Conservation (phyloP, 441 rosid species). For the Melastoma candidum region DNA sequence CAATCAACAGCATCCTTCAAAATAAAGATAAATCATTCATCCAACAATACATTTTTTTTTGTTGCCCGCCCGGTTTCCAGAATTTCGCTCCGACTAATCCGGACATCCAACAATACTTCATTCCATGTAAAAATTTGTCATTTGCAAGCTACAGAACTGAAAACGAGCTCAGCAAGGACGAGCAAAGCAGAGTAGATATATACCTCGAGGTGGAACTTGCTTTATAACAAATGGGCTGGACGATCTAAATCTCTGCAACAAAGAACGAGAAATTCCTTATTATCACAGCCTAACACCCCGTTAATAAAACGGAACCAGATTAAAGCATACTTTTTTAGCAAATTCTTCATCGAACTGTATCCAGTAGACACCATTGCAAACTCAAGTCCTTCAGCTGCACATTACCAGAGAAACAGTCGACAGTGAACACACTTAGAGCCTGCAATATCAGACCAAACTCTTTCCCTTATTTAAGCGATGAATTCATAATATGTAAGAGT, state of each 20-base stretch:
- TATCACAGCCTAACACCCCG: neutral
- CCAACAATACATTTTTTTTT: no score
- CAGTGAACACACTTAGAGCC: no score
- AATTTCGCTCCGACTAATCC: no score
- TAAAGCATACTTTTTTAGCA: constrained; percentile 50
- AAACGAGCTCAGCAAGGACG: neutral
- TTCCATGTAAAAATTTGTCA: neutral
- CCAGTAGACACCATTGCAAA: constrained; percentile 81
- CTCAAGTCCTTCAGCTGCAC: constrained; percentile 58
- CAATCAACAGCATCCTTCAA: constrained; percentile 93
- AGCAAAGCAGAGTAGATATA: neutral
- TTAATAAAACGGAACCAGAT: neutral
- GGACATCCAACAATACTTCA: neutral
- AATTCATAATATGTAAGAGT: no score
- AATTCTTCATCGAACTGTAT: constrained; percentile 77
- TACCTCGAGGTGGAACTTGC: constrained; percentile 93
- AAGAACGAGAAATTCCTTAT: neutral
- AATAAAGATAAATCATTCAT: constrained; percentile 1
- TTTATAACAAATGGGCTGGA: constrained; percentile 74
- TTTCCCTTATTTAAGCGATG: no score
- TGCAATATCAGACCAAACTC: no score
- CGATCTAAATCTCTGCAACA: constrained; percentile 63
- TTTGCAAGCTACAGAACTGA: neutral
- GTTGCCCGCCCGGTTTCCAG: no score
- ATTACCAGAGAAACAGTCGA: no score